Evolutionary conservation across 805 yeast genomes (phyloP).

Genomic region (Ogataea trehaloabstinens): DNA sequence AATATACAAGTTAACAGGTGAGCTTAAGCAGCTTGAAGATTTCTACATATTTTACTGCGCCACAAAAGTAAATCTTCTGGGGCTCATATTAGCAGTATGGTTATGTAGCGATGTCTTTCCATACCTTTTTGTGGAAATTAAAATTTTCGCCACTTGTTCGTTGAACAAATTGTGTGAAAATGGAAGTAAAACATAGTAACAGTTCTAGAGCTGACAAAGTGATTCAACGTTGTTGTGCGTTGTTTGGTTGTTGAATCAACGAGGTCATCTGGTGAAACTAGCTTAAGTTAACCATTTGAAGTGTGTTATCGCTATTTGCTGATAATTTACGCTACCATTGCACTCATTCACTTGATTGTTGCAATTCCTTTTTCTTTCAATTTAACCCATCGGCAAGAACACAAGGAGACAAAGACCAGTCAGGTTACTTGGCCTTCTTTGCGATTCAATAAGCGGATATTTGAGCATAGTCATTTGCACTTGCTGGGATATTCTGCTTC

Average conservation of each 20-base stretch:
- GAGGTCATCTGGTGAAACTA: conserved; percentile 15
- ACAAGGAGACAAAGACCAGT: background rate
- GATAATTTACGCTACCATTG: conserved; percentile 11
- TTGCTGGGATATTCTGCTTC: background rate
- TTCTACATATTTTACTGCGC: conserved; percentile 1
- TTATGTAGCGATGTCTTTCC: conserved; percentile 1
- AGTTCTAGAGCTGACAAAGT: no score
- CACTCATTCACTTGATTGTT: conserved; percentile 33
- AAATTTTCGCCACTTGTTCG: conserved; percentile 23
- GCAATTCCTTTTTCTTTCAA: conserved; percentile 17
- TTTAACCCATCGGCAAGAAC: conserved; percentile 2
- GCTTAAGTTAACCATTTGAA: conserved; percentile 11
- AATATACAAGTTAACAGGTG: conserved; percentile 1
- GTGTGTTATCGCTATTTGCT: conserved; percentile 10
- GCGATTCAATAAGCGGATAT: background rate
- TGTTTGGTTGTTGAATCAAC: conserved; percentile 5
- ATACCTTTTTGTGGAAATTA: background rate
- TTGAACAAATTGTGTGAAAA: conserved; percentile 12
- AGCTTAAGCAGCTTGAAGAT: background rate
- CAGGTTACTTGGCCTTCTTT: background rate
- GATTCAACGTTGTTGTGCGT: background rate
- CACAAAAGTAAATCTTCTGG: no score
- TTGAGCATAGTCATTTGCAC: conserved; percentile 1
- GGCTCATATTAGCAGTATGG: background rate
- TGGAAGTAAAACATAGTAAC: conserved; percentile 12